Evolutionary conservation across 305 asterid genomes (phyloP).

Genomic region (Lippia alba): DNA sequence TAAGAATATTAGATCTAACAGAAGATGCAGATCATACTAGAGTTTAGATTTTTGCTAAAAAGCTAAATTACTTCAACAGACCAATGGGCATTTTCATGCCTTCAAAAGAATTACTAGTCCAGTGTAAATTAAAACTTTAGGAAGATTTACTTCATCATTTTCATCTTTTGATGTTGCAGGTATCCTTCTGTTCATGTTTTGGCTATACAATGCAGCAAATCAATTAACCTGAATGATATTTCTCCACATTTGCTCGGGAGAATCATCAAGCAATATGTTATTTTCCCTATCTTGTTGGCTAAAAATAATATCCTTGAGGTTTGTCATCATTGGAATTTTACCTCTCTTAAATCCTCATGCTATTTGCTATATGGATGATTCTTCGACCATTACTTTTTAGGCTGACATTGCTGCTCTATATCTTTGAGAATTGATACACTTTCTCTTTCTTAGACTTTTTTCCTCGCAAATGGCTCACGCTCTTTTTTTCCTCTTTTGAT

Average conservation of each 20-base stretch:
- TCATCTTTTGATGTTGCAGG: conserved; percentile 56
- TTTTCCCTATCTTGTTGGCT: conserved; percentile 73
- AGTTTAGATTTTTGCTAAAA: conserved; percentile 51
- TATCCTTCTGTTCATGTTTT: conserved; percentile 73
- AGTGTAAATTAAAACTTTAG: conserved; percentile 7
- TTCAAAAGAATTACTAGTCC: conserved; percentile 25
- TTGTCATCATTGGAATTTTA: conserved; percentile 30
- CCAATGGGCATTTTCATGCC: conserved; percentile 45
- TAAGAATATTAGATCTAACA: conserved; percentile 15
- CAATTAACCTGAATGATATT: conserved; percentile 45
- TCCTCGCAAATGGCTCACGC: background rate
- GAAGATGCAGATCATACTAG: conserved; percentile 15
- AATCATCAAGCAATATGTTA: conserved; percentile 62
- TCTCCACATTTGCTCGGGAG: conserved; percentile 51
- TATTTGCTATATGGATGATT: background rate
- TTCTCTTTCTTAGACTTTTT: conserved; percentile 11
- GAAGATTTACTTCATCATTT: conserved; percentile 11
- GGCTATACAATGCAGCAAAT: conserved; percentile 57
- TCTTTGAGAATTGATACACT: conserved; percentile 19
- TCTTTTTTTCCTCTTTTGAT: background rate
- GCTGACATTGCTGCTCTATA: conserved; percentile 21
- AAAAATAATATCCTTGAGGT: conserved; percentile 66
- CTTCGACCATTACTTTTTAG: conserved; percentile 2
- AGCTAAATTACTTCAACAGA: conserved; percentile 72
- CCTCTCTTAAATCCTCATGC: background rate